Evolutionary conservation across 139 green algal genomes (phyloP).

Genomic region (Edaphochlamys debaryana): DNA sequence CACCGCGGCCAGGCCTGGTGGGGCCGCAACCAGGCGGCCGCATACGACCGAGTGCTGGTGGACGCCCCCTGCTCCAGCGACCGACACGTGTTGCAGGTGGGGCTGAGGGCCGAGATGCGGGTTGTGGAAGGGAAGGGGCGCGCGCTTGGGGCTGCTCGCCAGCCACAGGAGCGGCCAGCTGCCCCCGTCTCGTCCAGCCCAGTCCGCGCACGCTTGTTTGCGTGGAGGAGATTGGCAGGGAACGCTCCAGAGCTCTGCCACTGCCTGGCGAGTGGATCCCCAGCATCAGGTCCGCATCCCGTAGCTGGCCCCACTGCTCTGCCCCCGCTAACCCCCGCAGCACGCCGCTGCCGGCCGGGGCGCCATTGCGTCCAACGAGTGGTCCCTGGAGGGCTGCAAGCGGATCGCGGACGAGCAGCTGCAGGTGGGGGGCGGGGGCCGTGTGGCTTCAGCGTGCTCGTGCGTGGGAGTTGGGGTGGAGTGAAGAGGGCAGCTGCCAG

Average conservation of each 20-base stretch:
- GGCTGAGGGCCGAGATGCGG: not conserved
- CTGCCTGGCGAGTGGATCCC: no score
- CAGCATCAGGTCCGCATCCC: no score
- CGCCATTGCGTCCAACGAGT: conserved; percentile 35
- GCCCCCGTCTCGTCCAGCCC: no score
- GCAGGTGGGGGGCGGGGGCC: conserved; percentile 46
- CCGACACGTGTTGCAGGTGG: conserved; percentile 65
- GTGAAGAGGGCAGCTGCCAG: no score
- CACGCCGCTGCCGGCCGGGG: not conserved
- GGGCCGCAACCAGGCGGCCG: conserved; percentile 19
- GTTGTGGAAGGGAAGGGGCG: not conserved
- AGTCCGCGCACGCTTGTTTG: no score
- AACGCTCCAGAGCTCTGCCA: no score
- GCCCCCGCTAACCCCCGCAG: not conserved
- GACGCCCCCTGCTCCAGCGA: conserved; percentile 79
- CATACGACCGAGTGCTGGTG: conserved; percentile 39
- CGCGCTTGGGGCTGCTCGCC: no score
- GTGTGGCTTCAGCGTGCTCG: no score
- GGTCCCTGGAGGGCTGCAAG: conserved; percentile 61
- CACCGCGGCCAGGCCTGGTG: conserved; percentile 15
- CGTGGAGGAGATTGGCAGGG: no score
- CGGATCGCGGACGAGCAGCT: conserved; percentile 61
- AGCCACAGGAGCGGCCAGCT: no score
- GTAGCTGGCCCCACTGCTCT: no score
- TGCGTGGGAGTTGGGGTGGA: no score